Conservation (phyloP, 2,329 filamentous ascomycete species). For the Tetracladium maxilliforme region DNA sequence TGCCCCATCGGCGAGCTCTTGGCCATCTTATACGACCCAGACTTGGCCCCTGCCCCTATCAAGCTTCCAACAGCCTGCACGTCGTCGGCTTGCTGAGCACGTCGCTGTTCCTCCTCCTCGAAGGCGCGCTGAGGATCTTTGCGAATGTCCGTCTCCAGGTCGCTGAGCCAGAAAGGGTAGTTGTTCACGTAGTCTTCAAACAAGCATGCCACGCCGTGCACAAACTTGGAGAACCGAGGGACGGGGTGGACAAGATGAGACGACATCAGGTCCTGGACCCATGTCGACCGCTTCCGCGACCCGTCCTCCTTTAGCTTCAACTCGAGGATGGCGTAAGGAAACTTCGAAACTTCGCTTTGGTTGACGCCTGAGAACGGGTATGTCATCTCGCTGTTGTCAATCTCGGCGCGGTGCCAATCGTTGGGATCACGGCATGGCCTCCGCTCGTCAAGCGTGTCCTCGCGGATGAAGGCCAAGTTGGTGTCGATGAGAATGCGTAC, state of each 20-base stretch:
- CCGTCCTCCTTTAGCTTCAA: constrained; percentile 69
- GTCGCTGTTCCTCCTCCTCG: constrained; percentile 76
- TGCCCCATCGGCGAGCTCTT: constrained; percentile 54
- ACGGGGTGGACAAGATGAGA: constrained; percentile 86
- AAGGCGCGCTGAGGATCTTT: constrained; percentile 85
- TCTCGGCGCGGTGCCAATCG: constrained; percentile 83
- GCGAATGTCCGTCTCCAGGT: constrained; percentile 85
- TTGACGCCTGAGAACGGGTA: constrained; percentile 82
- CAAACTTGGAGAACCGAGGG: constrained; percentile 90
- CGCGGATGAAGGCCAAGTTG: constrained; percentile 73
- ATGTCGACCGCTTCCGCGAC: constrained; percentile 56
- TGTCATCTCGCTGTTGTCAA: constrained; percentile 68
- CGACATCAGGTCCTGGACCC: constrained; percentile 83
- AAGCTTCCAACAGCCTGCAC: constrained; percentile 83
- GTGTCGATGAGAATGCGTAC: constrained; percentile 90
- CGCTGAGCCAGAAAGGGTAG: constrained; percentile 89
- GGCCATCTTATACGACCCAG: constrained; percentile 38
- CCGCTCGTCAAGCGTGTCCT: constrained; percentile 61
- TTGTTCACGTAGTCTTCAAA: constrained; percentile 96
- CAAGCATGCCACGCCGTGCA: constrained; percentile 79
- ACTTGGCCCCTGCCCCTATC: constrained; percentile 33
- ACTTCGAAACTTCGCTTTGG: constrained; percentile 80
- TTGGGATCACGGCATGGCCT: constrained; percentile 80
- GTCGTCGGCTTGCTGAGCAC: constrained; percentile 69
- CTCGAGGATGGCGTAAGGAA: constrained; percentile 82